Evolutionary conservation across 2,329 filamentous ascomycete genomes (phyloP).

Genomic region (Emmonsia crescens): DNA sequence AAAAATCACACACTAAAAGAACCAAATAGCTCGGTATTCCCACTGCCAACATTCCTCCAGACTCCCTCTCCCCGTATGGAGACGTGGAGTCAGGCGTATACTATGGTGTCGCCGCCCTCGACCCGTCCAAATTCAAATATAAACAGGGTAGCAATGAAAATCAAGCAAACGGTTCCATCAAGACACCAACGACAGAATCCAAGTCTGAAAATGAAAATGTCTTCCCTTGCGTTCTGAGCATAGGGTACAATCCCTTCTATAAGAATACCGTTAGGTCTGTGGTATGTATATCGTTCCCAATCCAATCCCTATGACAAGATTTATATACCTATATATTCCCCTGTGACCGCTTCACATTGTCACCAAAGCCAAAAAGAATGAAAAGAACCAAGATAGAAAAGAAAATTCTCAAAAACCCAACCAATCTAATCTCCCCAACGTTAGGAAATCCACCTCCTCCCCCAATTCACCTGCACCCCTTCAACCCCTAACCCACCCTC

Average conservation of each 20-base stretch:
- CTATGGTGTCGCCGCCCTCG: slow-evolving; percentile 79
- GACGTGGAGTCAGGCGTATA: slow-evolving; percentile 71
- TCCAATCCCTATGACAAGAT: no score
- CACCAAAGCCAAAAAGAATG: neutral
- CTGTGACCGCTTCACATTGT: neutral
- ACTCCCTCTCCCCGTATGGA: slow-evolving; percentile 51
- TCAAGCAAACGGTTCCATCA: neutral
- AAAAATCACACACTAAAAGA: neutral
- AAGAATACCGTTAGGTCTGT: slow-evolving; percentile 78
- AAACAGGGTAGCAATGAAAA: slow-evolving; percentile 7
- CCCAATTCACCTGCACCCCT: slow-evolving; percentile 46
- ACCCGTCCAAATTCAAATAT: slow-evolving; percentile 30
- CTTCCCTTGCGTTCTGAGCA: slow-evolving; percentile 83
- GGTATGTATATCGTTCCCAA: no score
- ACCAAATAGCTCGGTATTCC: slow-evolving; percentile 71
- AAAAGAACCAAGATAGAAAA: neutral
- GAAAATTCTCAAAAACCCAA: neutral
- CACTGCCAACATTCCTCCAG: slow-evolving; percentile 73
- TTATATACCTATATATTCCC: no score
- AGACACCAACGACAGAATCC: neutral
- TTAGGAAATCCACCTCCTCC: slow-evolving; percentile 82
- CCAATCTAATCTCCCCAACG: neutral
- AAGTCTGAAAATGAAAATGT: slow-evolving; percentile 29
- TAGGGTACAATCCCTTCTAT: slow-evolving; percentile 97
- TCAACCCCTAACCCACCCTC: slow-evolving; percentile 19